Evolutionary conservation across 495 filamentous ascomycete genomes (phyloP).

Genomic region (Cetradonia linearis): DNA sequence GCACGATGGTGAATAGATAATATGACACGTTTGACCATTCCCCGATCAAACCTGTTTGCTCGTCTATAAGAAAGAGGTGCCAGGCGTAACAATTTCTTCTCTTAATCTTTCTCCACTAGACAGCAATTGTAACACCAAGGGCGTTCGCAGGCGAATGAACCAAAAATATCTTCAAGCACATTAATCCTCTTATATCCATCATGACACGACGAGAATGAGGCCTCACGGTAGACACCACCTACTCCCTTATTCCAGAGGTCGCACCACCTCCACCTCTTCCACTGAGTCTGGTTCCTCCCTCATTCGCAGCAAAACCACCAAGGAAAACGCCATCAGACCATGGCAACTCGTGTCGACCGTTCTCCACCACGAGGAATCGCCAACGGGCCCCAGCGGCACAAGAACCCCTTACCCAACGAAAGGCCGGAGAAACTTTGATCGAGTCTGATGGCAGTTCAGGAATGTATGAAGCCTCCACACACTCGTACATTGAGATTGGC

Average conservation of each 20-base stretch:
- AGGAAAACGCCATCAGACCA: constrained; percentile 15
- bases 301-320: constrained; percentile 11
- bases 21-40: background rate
- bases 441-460: constrained; percentile 8
- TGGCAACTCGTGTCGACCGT: constrained; percentile 20
- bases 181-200: background rate
- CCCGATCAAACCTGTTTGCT: background rate
- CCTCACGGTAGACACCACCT: constrained; percentile 5
- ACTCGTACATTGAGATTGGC: background rate
- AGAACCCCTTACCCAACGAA: constrained; percentile 19
- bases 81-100: background rate
- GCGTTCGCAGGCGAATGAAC: background rate
- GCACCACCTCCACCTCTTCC: constrained; percentile 14
- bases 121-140: background rate
- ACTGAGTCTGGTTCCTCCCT: constrained; percentile 6
- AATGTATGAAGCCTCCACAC: background rate
- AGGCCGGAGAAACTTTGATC: constrained; percentile 19
- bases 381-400: constrained; percentile 4
- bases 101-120: background rate
- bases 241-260: constrained; percentile 3
- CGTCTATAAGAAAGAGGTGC: constrained; percentile 4
- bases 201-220: background rate
- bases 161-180: background rate
- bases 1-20: background rate
- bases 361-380: constrained; percentile 16